phyloP scores from a whole-genome alignment of 2,329 filamentous ascomycete genomes.

The Pleoardoris graminearum region DNA sequence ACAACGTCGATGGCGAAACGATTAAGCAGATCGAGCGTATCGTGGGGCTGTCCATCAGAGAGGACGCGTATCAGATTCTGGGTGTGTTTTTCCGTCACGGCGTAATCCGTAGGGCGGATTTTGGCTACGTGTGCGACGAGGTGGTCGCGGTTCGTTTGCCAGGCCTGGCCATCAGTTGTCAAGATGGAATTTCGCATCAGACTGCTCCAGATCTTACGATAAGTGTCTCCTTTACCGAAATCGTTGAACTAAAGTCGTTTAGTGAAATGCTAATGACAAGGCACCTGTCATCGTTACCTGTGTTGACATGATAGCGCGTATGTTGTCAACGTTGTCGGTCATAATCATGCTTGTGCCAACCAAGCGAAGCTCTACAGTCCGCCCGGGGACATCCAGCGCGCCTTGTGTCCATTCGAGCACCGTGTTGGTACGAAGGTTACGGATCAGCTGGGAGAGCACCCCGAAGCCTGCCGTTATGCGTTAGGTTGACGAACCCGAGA shows the following conservation, averaged over 20 bases:
- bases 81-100: constrained; percentile 8
- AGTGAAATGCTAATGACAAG: not conserved
- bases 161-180: constrained; percentile 9
- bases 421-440: not conserved
- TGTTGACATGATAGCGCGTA: not conserved
- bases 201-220: constrained; percentile 13
- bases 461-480: not conserved
- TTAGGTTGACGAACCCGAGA: not conserved
- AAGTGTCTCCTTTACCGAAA: constrained; percentile 1
- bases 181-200: constrained; percentile 14
- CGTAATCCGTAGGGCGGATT: constrained; percentile 13
- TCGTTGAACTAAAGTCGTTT: not conserved
- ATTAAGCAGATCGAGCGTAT: constrained; percentile 9
- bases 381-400: not conserved
- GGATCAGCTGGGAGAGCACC: not conserved
- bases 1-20: constrained; percentile 15
- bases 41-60: constrained; percentile 9
- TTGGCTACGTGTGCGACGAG: constrained; percentile 9
- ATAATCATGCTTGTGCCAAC: not conserved
- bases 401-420: not conserved
- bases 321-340: not conserved
- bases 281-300: not conserved
- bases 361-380: not conserved
- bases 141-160: constrained; percentile 10
- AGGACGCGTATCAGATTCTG: constrained; percentile 9